phyloP scores from a whole-genome alignment of 1,139 yeast species.

The Blastobotrys buckinghamii region DNA sequence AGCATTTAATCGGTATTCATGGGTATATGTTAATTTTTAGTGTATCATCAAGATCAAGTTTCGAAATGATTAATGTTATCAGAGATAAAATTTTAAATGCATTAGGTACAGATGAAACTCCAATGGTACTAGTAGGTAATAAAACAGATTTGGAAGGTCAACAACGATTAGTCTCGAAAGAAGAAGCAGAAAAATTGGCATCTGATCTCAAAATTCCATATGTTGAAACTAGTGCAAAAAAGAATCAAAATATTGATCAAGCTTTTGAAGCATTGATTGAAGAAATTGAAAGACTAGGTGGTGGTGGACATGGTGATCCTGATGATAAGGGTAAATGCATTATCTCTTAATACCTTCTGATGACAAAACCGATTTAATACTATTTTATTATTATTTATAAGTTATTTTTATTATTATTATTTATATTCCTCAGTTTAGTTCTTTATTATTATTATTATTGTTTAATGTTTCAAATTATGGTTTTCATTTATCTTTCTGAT shows the following conservation, averaged over 20 bases:
- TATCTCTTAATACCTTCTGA: not conserved
- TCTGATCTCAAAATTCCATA: slow-evolving; percentile 56
- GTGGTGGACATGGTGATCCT: slow-evolving; percentile 30
- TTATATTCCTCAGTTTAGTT: too few species aligned
- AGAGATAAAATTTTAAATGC: slow-evolving; percentile 80
- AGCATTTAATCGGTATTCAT: slow-evolving; percentile 76
- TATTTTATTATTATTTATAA: slow-evolving; percentile 1
- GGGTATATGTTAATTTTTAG: slow-evolving; percentile 82
- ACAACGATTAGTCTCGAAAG: slow-evolving; percentile 48
- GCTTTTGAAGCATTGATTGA: slow-evolving; percentile 65
- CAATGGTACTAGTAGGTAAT: slow-evolving; percentile 81
- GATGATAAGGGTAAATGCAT: slow-evolving; percentile 33
- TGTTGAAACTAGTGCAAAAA: slow-evolving; percentile 80
- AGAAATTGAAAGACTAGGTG: slow-evolving; percentile 55
- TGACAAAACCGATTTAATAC: too few species aligned
- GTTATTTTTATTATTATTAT: too few species aligned
- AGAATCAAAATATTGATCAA: slow-evolving; percentile 56
- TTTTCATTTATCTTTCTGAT: too few species aligned
- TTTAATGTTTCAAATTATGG: too few species aligned
- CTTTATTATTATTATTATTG: too few species aligned
- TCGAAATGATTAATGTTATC: slow-evolving; percentile 70
- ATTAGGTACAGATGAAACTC: slow-evolving; percentile 66
- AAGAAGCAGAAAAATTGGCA: slow-evolving; percentile 64
- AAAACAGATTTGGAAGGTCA: slow-evolving; percentile 68
- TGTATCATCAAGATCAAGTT: slow-evolving; percentile 71